phyloP scores from a whole-genome alignment of 1,284 basidiomycete genomes.

The Trichosporon sp. region DNA sequence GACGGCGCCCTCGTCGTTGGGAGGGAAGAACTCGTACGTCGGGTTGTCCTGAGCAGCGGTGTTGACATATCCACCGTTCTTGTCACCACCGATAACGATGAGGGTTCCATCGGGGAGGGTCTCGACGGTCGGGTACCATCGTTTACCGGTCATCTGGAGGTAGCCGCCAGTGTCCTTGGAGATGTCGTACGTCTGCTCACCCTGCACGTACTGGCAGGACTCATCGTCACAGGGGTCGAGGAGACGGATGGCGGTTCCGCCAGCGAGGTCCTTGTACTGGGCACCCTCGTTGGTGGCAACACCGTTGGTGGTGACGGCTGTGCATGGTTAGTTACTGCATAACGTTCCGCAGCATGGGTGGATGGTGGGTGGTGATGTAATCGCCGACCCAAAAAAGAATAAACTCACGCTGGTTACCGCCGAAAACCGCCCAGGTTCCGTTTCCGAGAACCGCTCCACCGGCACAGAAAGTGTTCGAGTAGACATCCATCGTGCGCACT shows the following conservation, averaged over 20 bases:
- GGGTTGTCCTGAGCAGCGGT: slow-evolving; percentile 73
- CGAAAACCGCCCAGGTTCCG: slow-evolving; percentile 60
- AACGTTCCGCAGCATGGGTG: not conserved
- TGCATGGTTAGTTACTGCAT: slow-evolving; percentile 23
- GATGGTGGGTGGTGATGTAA: slow-evolving; percentile 21
- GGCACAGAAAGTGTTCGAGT: slow-evolving; percentile 76
- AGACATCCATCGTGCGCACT: slow-evolving; percentile 66
- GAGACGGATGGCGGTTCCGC: slow-evolving; percentile 65
- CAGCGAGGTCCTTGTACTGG: slow-evolving; percentile 64
- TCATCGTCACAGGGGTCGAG: slow-evolving; percentile 73
- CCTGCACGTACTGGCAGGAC: slow-evolving; percentile 77
- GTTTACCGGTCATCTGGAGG: slow-evolving; percentile 74
- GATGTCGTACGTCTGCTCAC: slow-evolving; percentile 57
- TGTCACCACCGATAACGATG: slow-evolving; percentile 60
- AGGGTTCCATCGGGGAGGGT: slow-evolving; percentile 59
- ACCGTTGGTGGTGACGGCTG: slow-evolving; percentile 50
- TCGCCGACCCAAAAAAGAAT: slow-evolving; percentile 40
- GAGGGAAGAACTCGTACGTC: slow-evolving; percentile 73
- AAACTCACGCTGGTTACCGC: slow-evolving; percentile 72
- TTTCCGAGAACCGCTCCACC: slow-evolving; percentile 60
- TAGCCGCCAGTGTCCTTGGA: slow-evolving; percentile 52
- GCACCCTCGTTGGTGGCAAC: slow-evolving; percentile 45
- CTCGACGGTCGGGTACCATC: slow-evolving; percentile 77
- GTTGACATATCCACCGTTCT: slow-evolving; percentile 67
- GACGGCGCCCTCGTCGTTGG: slow-evolving; percentile 62